Evolutionary conservation across 2,329 filamentous ascomycete genomes (phyloP), one percentile per base, ranked within the genome.

Genomic region (Xylaria sp.): DNA sequence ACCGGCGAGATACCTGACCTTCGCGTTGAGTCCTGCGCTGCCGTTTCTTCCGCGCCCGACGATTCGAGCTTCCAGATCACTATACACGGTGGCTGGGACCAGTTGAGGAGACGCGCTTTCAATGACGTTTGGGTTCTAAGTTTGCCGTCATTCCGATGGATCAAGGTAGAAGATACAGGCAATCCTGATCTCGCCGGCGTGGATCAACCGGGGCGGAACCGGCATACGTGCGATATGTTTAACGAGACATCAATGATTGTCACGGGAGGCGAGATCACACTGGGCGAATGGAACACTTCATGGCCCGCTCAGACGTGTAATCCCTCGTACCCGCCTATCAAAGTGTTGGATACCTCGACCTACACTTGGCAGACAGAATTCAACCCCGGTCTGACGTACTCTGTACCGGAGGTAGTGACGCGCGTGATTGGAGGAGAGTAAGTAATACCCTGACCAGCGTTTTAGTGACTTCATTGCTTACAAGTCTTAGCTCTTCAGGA

Each of bases 11-110:
- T 73, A 6, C 71, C 71, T 8, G 55, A 58, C 3, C 69, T 50
- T 41, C 72, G 69, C 18, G 44, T 63, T 18, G 71, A 73, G n/a
- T 73, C 72, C 58, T 74, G 69, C n/a, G 69, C 71, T 9, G 67
- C 63, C 8, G 72, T 72, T n/a, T 74, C 72, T 7, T 54, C 69
- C 20, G 67, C 71, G 23, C 71, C 71, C 3, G 72, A 73, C 20
- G 71, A 74, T 54, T 74, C 72, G 12, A 73, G 72, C 64, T 74
- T 74, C 56, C 72, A 74, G 56, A 65, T 73, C 20, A 74, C 72
- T 10, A 69, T 74, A 2, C 69, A 73, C 15, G 69, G 63, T 8
- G 71, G 69, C 9, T 69, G 65, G 62, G 72, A 73, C 32, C 44
- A 60, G 25, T 15, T 68, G 1, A 25, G 23, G 2, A 44, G 37